Base-by-base conservation (phyloP, 169 alveolate species). In the Babesia divergens region DNA sequence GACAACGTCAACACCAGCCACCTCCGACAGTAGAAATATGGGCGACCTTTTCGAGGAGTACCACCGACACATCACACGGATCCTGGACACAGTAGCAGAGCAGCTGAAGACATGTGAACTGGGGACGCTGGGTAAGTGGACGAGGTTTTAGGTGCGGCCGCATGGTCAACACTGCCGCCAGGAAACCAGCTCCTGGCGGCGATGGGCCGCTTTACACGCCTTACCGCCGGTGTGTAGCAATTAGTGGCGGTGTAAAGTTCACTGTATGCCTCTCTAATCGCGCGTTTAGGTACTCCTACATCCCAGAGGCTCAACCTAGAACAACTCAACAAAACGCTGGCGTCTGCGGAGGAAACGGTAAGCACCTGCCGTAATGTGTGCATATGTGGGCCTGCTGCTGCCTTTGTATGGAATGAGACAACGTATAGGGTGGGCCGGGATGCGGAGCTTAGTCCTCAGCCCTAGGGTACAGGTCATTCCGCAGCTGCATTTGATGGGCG, bases 321-420 rank as follows among this genome's bases (percentile, higher is more conserved):
- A 22, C 80, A 77, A 65, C 66, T 77, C 43, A 54, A 67, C 24
- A 53, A 38, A 3, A 42, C 55, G 42, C 13, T 77, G 11, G 20
- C 69, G n/a, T 67, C 86, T 34, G 80, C 86, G 13, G 86, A 77
- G 38, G 82, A 77, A 67, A 77, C 82, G 65, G 86, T 77, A 66
- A 46, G 75, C 7, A 46, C 11, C 7, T 7, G 38, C 24, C 7
- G 43, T 26, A 1, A 24, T 18, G 3, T 4, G 18, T 18, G 42
- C 42, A 34, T 56, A 37, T 3, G 22, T 7, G 29, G 3, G 8
- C 28, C 11, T 1, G 13, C 3, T 2, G n/a, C 11, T 16, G n/a
- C 1, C 46, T 42, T 20, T 1, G n/a, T 16, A 16, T 16, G 49
- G 49, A 2, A 42, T 38, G 7, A 7, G 13, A 42, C n/a, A 14